These are phyloP conservation scores for Pseudocercospora crystallina DNA, from an alignment of 2,329 filamentous ascomycete species.

Conservation along the genomic window DNA sequence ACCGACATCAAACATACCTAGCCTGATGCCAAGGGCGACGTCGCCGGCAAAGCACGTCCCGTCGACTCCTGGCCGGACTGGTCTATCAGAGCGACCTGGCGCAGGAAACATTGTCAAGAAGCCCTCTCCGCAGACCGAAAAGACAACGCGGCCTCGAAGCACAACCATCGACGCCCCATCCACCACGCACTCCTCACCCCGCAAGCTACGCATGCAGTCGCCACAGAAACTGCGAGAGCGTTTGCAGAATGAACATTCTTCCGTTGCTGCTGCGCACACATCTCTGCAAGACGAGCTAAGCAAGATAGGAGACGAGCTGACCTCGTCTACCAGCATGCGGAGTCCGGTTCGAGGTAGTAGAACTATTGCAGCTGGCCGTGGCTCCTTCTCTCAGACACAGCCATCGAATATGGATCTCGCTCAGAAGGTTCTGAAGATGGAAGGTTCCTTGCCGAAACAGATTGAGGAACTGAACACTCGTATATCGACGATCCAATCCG, in stretches of 20 bases:
- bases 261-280: slow-evolving; percentile 68
- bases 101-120: slow-evolving; percentile 60
- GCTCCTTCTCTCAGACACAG: slow-evolving; percentile 19
- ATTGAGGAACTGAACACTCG: slow-evolving; percentile 61
- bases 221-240: slow-evolving; percentile 74
- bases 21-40: slow-evolving; percentile 38
- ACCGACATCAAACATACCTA: slow-evolving; percentile 52
- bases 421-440: slow-evolving; percentile 63
- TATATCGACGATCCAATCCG: slow-evolving; percentile 64
- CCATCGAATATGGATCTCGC: slow-evolving; percentile 47
- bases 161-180: slow-evolving; percentile 14
- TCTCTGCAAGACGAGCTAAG: slow-evolving; percentile 72
- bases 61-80: slow-evolving; percentile 47
- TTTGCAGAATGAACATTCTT: slow-evolving; percentile 75
- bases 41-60: slow-evolving; percentile 35
- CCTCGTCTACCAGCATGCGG: slow-evolving; percentile 34
- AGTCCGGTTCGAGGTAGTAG: slow-evolving; percentile 19
- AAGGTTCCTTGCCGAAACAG: slow-evolving; percentile 63
- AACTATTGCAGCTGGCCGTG: slow-evolving; percentile 22
- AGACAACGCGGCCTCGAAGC: slow-evolving; percentile 20
- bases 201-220: slow-evolving; percentile 65
- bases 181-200: slow-evolving; percentile 6
- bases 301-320: slow-evolving; percentile 79
- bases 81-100: slow-evolving; percentile 53
- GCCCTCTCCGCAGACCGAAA: slow-evolving; percentile 51